Conservation (phyloP, 192 early-diverging fungal species). For the Backusella morwellensis region DNA sequence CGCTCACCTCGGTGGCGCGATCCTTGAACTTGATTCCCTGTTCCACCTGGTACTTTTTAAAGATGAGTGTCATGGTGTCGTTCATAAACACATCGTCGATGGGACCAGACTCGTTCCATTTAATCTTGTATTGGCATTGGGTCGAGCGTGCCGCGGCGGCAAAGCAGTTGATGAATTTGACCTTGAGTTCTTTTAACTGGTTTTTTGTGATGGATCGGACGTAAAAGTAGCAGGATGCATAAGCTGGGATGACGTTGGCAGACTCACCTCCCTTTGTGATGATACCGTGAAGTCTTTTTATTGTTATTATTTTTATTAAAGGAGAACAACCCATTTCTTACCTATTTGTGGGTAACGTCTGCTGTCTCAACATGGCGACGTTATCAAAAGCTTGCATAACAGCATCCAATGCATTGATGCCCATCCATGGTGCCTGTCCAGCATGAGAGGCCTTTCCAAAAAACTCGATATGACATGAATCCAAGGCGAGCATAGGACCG, state of each 20-base stretch:
- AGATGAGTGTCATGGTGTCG: conserved; percentile 42
- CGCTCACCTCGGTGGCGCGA: conserved; percentile 29
- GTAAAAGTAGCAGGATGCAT: conserved; percentile 43
- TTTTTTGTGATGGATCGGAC: conserved; percentile 46
- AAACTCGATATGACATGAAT: conserved; percentile 45
- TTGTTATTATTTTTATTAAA: neutral
- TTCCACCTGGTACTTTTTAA: conserved; percentile 46
- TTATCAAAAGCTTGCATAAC: conserved; percentile 43
- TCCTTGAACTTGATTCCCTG: conserved; percentile 32
- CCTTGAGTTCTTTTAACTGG: conserved; percentile 41
- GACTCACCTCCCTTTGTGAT: conserved; percentile 8
- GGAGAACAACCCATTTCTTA: neutral
- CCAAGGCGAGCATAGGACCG: conserved; percentile 31
- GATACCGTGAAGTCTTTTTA: conserved; percentile 2
- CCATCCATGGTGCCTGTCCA: conserved; percentile 51
- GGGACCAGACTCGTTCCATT: conserved; percentile 32
- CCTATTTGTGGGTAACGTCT: conserved; percentile 45
- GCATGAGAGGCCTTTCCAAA: conserved; percentile 59
- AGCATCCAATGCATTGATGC: conserved; percentile 67
- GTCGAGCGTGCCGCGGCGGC: conserved; percentile 53
- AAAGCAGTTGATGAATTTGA: conserved; percentile 46
- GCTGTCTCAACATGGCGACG: conserved; percentile 57
- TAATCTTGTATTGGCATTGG: conserved; percentile 46
- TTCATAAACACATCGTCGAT: conserved; percentile 63
- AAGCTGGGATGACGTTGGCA: conserved; percentile 57